Evolutionary conservation across 129 eudicot genomes (phyloP).

Genomic region (Solidago caesia): DNA sequence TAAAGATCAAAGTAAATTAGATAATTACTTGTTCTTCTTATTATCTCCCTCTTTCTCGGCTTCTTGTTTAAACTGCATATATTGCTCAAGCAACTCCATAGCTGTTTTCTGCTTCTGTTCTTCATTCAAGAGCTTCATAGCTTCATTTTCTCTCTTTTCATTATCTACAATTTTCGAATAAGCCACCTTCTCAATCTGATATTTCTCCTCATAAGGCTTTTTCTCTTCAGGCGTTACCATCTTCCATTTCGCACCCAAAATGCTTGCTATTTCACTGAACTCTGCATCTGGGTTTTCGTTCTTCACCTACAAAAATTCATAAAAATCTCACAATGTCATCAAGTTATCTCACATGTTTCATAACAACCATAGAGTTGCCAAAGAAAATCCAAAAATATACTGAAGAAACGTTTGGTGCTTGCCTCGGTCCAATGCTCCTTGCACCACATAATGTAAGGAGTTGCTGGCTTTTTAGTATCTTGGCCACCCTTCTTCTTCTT

Average conservation of each 20-base stretch:
- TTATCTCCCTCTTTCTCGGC: conserved; percentile 57
- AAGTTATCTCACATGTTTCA: neutral
- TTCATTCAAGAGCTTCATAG: conserved; percentile 89
- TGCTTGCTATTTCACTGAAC: conserved; percentile 65
- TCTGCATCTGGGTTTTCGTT: conserved; percentile 78
- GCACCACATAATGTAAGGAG: conserved; percentile 84
- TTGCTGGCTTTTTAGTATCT: conserved; percentile 67
- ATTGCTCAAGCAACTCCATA: conserved; percentile 93
- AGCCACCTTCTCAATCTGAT: conserved; percentile 74
- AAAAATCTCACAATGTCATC: conserved; percentile 6
- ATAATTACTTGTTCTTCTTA: conserved; percentile 68
- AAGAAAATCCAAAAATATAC: neutral
- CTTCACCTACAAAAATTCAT: conserved; percentile 54
- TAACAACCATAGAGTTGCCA: neutral
- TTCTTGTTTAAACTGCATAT: conserved; percentile 72
- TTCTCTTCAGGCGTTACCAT: conserved; percentile 74
- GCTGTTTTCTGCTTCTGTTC: conserved; percentile 91
- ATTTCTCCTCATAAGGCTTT: conserved; percentile 90
- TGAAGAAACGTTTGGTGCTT: conserved; percentile 17
- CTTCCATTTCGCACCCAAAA: conserved; percentile 89
- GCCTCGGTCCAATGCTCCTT: conserved; percentile 93
- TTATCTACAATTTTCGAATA: conserved; percentile 67
- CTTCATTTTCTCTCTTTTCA: conserved; percentile 87
- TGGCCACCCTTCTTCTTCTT: conserved; percentile 55
- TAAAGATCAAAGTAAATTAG: neutral